phyloP scores from a whole-genome alignment of 2,329 filamentous ascomycete species.

The Didymella sp. region DNA sequence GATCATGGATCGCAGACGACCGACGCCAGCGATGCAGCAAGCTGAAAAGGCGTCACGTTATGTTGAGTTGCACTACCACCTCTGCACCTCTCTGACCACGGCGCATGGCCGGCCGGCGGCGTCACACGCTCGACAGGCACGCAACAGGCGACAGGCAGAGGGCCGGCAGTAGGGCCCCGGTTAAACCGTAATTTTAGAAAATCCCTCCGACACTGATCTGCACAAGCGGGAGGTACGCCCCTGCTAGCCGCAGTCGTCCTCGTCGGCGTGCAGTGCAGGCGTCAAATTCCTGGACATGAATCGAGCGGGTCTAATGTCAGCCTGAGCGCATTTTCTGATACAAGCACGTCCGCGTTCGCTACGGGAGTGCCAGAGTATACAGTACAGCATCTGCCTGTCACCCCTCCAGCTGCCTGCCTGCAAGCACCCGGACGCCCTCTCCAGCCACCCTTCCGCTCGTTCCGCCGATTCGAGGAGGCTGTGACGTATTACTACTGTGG shows the following conservation, averaged over 20 bases:
- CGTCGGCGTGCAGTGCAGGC: constrained; percentile 24
- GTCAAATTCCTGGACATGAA: constrained; percentile 21
- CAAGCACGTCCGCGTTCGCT: constrained; percentile 29
- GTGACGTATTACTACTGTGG: constrained; percentile 34
- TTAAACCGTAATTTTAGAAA: constrained; percentile 26
- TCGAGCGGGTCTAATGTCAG: constrained; percentile 14
- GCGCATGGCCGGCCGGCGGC: constrained; percentile 21
- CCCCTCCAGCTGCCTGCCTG: constrained; percentile 8
- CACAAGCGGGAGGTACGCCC: constrained; percentile 33
- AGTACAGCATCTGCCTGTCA: constrained; percentile 10
- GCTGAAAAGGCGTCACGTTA: constrained; percentile 13
- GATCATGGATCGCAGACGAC: not conserved
- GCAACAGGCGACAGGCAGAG: constrained; percentile 13
- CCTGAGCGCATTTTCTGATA: constrained; percentile 23
- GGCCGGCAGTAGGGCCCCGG: constrained; percentile 9
- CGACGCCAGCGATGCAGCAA: constrained; percentile 2
- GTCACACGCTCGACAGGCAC: constrained; percentile 7
- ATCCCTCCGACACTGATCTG: constrained; percentile 33
- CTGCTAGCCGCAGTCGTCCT: constrained; percentile 36
- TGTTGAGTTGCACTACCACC: constrained; percentile 22
- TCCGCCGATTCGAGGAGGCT: constrained; percentile 24
- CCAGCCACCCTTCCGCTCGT: constrained; percentile 20
- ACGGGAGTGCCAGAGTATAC: constrained; percentile 10
- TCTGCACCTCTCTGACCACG: constrained; percentile 19
- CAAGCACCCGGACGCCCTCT: constrained; percentile 11